Base-by-base conservation (phyloP, 257 asterid genomes). In the Coffea eugenioides region DNA sequence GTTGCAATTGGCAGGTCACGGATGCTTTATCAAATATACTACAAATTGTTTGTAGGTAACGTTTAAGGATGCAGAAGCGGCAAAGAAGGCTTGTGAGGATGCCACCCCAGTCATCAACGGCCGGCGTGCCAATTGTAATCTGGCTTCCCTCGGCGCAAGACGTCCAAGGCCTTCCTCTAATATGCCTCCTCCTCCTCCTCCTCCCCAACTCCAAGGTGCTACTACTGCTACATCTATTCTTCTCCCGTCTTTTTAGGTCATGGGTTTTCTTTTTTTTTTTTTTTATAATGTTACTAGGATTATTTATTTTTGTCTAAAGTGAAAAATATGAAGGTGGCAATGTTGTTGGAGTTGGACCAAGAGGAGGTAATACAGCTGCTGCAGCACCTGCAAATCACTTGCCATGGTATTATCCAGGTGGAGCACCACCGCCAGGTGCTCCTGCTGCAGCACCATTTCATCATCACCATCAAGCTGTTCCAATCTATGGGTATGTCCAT, bases 121-220 rank as follows among this genome's bases (percentile, higher is more conserved):
- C 80, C 98, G 99, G 23, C 96, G 98, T 20, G 99, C 99, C 57
- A 95, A 95, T 88, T 95, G 99, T 83, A 95, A 95, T 77, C 91
- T 95, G 74, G 99, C 99, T 56, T 93, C 92, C 23, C 97, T 92
- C 2, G 98, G 99, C 13, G 97, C 95, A 14, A 92, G 89, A 71
- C 97, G 98, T 71, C 92, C 96, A 1, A 84, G 93, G 75, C 80
- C 94, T 23, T 73, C 91, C 77, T 48, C 91, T 80, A 84, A 88
- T 84, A 73, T 86, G 83, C 87, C 86, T 48, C 90, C 77, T 52
- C 82, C 90, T 1, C 82, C 90, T 1, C 88, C 93, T 75, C 92
- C 91, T n/a, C 90, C 46, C 8, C 80, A 77, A 65, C 64, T 65
- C 43, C 70, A 65, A 65, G 70, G 70, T 65, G 5, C 43, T 39